Base-by-base conservation (phyloP, 2,329 filamentous ascomycete species). In the Diaporthe nobilis region DNA sequence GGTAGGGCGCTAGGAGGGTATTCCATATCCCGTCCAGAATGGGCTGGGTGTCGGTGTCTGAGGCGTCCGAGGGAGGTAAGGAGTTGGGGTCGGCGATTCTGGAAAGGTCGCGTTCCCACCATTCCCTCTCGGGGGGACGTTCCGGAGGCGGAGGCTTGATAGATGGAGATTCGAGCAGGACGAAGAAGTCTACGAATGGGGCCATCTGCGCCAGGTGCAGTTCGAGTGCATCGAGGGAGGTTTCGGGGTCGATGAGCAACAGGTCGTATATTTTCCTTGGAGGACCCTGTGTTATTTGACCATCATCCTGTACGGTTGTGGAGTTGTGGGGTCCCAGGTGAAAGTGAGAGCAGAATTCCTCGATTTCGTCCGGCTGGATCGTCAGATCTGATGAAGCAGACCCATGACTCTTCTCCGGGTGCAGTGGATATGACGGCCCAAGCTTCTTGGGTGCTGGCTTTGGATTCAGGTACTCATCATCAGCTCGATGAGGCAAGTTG, bases 111-210 rank as follows among this genome's bases (percentile, higher is more conserved):
- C 71, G 58, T 37, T 61, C 71, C 71, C 71, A 73, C 71, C 71
- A 73, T 25, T 73, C 25, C 34, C 34, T 60, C 58, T 73, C 71
- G 15, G 71, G 71, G 28, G 58, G n/a, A 12, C 28, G 22, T 20
- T 63, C 60, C 10, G 47, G 28, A 5, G 57, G 44, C 8, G 71
- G 71, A 13, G 55, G 60, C 5, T 61, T 31, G 31, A 71, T 28
- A 20, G 75, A 53, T 44, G 75, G 75, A 0, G 85, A 80, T 79
- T 87, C 86, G 7, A 87, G 81, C 47, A 87, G 82, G 78, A 87
- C 81, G 77, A 87, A 87, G 77, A 85, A 86, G 78, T 87, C 85
- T 22, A 87, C 84, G 49, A 82, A 79, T 0, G 82, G 78, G 3
- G 82, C 78, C 67, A 86, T 80, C 68, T 78, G 77, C 5, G 74